Conservation (phyloP, 2,329 filamentous ascomycete genomes). For the Grosmannia penicillata region DNA sequence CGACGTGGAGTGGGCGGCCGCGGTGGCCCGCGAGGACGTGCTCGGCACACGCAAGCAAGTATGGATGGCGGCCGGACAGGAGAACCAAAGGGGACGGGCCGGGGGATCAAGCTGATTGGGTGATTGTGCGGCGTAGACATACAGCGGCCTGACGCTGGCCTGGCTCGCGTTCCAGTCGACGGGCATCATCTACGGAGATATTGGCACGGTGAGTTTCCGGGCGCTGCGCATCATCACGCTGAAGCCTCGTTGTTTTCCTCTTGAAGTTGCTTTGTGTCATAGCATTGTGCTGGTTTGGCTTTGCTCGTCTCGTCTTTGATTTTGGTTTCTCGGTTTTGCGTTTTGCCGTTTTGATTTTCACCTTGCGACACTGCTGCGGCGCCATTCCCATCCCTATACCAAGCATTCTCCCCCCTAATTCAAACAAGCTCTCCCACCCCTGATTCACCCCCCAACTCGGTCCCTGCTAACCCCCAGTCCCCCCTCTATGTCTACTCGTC, state of each 20-base stretch:
- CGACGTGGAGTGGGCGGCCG: slow-evolving; percentile 9
- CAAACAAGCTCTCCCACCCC: too few species aligned
- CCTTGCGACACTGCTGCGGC: too few species aligned
- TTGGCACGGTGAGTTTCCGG: slow-evolving; percentile 28
- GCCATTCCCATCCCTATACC: too few species aligned
- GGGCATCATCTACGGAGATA: slow-evolving; percentile 56
- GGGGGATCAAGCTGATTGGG: slow-evolving; percentile 4
- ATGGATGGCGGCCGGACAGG: neutral
- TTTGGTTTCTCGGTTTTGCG: too few species aligned
- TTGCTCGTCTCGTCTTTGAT: too few species aligned
- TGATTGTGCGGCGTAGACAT: slow-evolving; percentile 10
- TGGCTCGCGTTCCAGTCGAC: slow-evolving; percentile 49
- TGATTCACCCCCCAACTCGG: too few species aligned
- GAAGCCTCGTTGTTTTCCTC: neutral
- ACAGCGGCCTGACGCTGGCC: slow-evolving; percentile 11
- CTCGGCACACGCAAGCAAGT: slow-evolving; percentile 10
- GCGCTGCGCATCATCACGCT: slow-evolving; percentile 7
- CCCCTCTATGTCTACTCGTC: slow-evolving; percentile 59
- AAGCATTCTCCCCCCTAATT: too few species aligned
- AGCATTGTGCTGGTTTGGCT: too few species aligned
- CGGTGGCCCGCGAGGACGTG: slow-evolving; percentile 8
- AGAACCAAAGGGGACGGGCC: neutral
- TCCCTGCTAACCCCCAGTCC: slow-evolving; percentile 10
- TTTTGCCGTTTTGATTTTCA: too few species aligned
- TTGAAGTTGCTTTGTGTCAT: too few species aligned